Conservation (phyloP, 345 rosid genomes). For the Citrus maxima region DNA sequence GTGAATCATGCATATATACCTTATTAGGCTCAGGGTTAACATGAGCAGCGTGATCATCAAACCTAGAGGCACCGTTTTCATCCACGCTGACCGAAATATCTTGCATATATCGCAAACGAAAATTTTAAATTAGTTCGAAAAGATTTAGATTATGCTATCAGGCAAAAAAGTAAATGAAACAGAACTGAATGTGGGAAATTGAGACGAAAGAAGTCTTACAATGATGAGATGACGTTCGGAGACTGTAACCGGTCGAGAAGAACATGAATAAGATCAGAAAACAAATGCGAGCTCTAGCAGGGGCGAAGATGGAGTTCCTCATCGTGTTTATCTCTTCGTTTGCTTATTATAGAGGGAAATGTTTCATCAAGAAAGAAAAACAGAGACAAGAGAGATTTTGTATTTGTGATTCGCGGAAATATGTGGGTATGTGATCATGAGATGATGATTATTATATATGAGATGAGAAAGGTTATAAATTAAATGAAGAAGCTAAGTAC, state of each 20-base stretch:
- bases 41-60: not conserved
- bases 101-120: not conserved
- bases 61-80: not conserved
- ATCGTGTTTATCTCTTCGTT: not conserved
- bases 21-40: not conserved
- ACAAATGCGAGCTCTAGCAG: slow-evolving; percentile 10
- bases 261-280: slow-evolving; percentile 11
- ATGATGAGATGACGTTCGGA: not conserved
- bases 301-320: not conserved
- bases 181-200: not conserved
- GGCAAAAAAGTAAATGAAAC: not conserved
- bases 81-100: slow-evolving; percentile 7
- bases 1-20: slow-evolving; percentile 6
- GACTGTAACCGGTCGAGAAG: not conserved
- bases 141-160: not conserved
- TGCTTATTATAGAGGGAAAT: not conserved
- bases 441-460: too few species aligned
- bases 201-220: not conserved
- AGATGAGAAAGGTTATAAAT: not conserved
- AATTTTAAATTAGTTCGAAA: not conserved
- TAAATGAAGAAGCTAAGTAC: not conserved
- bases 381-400: not conserved
- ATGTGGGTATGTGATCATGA: not conserved
- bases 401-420: not conserved
- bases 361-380: not conserved